phyloP scores from a whole-genome alignment of 2,329 filamentous ascomycete genomes.

The Sarocladium brachiariae region DNA sequence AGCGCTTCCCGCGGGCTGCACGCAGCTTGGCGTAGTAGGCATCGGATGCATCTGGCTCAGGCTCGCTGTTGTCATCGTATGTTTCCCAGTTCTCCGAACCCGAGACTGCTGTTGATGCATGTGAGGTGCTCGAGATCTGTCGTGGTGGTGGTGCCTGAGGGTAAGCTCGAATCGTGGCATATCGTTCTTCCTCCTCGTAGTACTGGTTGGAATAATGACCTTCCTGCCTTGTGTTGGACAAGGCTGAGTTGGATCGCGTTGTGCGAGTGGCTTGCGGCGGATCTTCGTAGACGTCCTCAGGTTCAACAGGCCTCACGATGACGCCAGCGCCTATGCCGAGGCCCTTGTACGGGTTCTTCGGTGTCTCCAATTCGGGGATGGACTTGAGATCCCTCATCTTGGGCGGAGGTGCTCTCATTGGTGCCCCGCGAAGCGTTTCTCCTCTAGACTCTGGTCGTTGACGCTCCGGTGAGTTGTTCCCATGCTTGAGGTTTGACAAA shows the following conservation, averaged over 20 bases:
- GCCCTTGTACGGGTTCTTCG: conserved; percentile 40
- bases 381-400: conserved; percentile 78
- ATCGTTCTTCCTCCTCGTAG: conserved; percentile 23
- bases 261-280: conserved; percentile 26
- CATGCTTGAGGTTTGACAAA: conserved; percentile 61
- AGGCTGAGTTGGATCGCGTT: conserved; percentile 34
- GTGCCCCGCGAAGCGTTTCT: conserved; percentile 47
- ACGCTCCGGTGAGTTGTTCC: conserved; percentile 77
- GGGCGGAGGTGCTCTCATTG: conserved; percentile 67
- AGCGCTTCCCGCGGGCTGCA: conserved; percentile 59
- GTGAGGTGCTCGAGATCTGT: conserved; percentile 60
- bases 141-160: conserved; percentile 38
- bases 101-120: conserved; percentile 67
- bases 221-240: conserved; percentile 24
- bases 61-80: conserved; percentile 77
- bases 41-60: conserved; percentile 68
- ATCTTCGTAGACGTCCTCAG: conserved; percentile 85
- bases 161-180: conserved; percentile 33
- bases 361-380: conserved; percentile 44
- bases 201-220: conserved; percentile 16
- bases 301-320: conserved; percentile 54
- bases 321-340: conserved; percentile 45
- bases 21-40: conserved; percentile 74
- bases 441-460: conserved; percentile 36
- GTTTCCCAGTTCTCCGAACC: conserved; percentile 98